Conservation (phyloP, 306 rosid species). For the Prunus armeniaca region DNA sequence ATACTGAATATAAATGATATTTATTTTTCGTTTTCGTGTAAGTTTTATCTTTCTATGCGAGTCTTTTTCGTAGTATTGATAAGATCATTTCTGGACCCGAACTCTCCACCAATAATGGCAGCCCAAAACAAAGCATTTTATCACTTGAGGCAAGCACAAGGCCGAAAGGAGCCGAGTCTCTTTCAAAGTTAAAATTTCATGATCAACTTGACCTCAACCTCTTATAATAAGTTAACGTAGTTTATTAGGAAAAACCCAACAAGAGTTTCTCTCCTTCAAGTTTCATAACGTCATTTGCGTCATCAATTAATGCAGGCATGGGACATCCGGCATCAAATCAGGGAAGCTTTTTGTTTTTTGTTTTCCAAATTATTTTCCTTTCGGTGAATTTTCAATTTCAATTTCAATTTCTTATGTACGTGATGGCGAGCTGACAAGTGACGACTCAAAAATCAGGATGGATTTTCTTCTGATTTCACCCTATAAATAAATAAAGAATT, state of each 20-base stretch:
- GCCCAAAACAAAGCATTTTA: background rate
- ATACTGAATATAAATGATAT: background rate
- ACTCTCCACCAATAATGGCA: slow-evolving; percentile 19
- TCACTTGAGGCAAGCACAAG: background rate
- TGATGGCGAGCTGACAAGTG: slow-evolving; percentile 9
- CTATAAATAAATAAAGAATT: background rate
- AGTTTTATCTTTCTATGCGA: background rate
- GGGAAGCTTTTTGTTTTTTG: background rate
- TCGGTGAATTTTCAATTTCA: slow-evolving; percentile 3
- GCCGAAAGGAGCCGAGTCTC: background rate
- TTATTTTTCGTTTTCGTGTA: background rate
- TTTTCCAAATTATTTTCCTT: background rate
- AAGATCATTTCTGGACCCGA: slow-evolving; percentile 2
- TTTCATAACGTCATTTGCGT: slow-evolving; percentile 12
- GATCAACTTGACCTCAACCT: slow-evolving; percentile 15
- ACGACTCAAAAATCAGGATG: slow-evolving; percentile 15
- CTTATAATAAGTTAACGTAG: background rate
- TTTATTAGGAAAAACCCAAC: too few relatives aligned
- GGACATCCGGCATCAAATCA: slow-evolving; percentile 2
- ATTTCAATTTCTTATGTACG: background rate
- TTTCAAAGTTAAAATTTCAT: slow-evolving; percentile 10
- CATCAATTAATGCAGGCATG: slow-evolving; percentile 5
- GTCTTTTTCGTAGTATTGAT: slow-evolving; percentile 6
- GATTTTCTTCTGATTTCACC: slow-evolving; percentile 3
- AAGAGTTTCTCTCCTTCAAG: background rate